Base-by-base conservation (phyloP, 176 grass and related monocot genomes). In the Paspalum vaginatum region DNA sequence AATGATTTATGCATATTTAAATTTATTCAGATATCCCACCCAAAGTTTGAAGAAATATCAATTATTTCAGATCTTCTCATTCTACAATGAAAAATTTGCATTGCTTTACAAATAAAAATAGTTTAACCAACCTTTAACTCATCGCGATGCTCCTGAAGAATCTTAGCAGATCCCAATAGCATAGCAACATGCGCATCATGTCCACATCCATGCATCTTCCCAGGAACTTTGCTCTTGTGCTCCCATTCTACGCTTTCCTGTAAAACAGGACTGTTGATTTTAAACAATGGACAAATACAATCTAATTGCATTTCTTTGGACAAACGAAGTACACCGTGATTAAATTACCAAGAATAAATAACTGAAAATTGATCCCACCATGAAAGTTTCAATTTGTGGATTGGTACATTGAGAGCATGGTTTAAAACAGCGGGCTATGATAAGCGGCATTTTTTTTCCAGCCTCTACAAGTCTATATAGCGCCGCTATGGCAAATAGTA, bases 151-250 rank as follows among this genome's bases (percentile, higher is more conserved):
- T 97, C 94, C 72, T 94, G 91, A 91, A 97, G 91, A 88, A 97
- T 88, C 83, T 85, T 97, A n/a, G 91, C 94, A 83, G 94, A 93
- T 71, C 95, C 95, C 77, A 97, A 89, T 3, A 94, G 71, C 89
- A 97, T 97, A 72, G 95, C 80, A 64, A 87, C 73, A 83, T 97
- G 91, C 50, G 89, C 87, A 92, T 97, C 95, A 49, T 97, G 95
- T 25, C 95, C 95, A 77, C 95, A 97, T 73, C 89, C 95, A 89
- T 97, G 95, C 95, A 97, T 97, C 69, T 97, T 97, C 66, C 94
- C 95, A 43, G 85, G 87, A 17, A 92, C 89, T 94, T 98, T 98
- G 77, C 92, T 98, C 82, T 94, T 94, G 86, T 98, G 95, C 50
- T 90, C 92, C 95, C 95, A 98, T 81, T 98, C 95, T 38, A 98